Conservation (phyloP, 768 basidiomycete genomes). For the Collybiopsis confluens region DNA sequence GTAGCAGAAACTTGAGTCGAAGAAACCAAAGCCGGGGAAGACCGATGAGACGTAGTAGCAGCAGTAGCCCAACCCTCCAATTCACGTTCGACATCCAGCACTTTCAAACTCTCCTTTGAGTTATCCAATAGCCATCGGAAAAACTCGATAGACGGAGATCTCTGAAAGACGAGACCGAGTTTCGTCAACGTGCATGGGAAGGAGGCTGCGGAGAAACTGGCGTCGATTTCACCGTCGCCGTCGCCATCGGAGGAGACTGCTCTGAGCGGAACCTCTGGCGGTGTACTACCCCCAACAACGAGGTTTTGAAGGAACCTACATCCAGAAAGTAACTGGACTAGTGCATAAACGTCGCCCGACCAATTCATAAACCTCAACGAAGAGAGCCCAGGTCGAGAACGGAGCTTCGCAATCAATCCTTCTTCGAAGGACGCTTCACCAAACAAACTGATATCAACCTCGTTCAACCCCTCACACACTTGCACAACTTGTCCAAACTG, state of each 20-base stretch:
- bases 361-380: conserved; percentile 65
- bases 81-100: no score
- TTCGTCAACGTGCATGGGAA: conserved; percentile 45
- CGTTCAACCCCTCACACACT: conserved; percentile 55
- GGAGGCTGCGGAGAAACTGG: conserved; percentile 20
- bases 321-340: conserved; percentile 59
- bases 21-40: no score
- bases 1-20: no score
- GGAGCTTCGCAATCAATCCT: conserved; percentile 46
- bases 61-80: no score
- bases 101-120: no score
- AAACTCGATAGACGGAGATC: conserved; percentile 56
- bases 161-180: conserved; percentile 63
- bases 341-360: conserved; percentile 55
- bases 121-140: conserved; percentile 66
- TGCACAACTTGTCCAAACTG: conserved; percentile 57
- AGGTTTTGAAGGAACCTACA: conserved; percentile 59
- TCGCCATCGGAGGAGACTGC: no score
- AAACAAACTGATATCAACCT: conserved; percentile 54
- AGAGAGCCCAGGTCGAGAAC: conserved; percentile 48
- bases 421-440: conserved; percentile 52
- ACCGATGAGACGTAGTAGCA: no score
- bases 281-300: conserved; percentile 50
- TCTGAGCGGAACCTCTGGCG: conserved; percentile 41
- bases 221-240: no score